Base-by-base conservation (phyloP, 768 basidiomycete genomes). In the Coprinopsis marcescibilis region DNA sequence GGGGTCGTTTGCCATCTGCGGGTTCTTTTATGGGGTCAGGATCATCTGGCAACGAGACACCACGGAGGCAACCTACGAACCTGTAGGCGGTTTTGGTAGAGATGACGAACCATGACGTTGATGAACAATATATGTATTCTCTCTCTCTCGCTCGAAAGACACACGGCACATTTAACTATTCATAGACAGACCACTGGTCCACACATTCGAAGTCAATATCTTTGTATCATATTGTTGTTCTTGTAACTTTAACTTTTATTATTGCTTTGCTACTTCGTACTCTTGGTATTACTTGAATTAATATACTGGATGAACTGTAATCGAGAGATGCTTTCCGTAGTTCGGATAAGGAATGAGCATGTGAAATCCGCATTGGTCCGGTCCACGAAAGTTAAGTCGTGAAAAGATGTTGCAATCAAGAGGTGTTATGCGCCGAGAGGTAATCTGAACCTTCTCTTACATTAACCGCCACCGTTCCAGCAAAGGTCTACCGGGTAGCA, bases 61-160 rank as follows among this genome's bases (percentile, higher is more conserved):
- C 46, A 85, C 80, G 25, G 86, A 91, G 63, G 85, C 89, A 27
- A 92, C 89, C 29, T 96, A 90, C 62, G 92, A 95, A 61, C 91
- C 93, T 19, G 65, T 86, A 29, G 92, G 91, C 37, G 89, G 91
- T 27, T 89, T 87, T 61, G 76, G 72, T 27, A 68, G 68, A 39
- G 77, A 79, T 34, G 79, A 77, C 47, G 75, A 79, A 32, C n/a
- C 29, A n/a, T 32, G n/a, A 8, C 29, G 29, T 32, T 32, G 8
- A 32, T n/a, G 29, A 32, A 8, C 8, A n/a, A 32, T n/a, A n/a
- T 8, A n/a, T 8, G 8, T 32, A 8, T 32, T 32, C 29, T 32
- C 29, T 8, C 29, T 8, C 8, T 32, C 29, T 32, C n/a, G n/a
- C 29, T n/a, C n/a, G n/a, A n/a, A n/a, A n/a, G n/a, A n/a, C n/a